Conservation (phyloP, 306 rosid species). For the Cucurbita maxima region DNA sequence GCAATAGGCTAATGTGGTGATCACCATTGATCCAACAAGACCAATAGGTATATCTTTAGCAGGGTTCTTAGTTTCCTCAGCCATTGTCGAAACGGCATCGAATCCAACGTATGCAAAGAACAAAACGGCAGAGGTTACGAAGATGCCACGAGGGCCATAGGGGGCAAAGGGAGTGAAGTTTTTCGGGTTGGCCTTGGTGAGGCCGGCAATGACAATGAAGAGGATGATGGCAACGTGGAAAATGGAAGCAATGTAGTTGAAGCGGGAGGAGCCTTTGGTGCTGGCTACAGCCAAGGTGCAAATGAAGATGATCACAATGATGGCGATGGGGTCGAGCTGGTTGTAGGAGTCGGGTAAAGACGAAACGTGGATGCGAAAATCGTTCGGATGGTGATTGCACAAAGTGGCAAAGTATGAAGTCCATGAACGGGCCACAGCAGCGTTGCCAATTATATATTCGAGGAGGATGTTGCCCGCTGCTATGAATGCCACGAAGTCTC, state of each 20-base stretch:
- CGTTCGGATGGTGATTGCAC: constrained; percentile 29
- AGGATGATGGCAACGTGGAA: constrained; percentile 35
- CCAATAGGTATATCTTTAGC: constrained; percentile 71
- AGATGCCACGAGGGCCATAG: constrained; percentile 30
- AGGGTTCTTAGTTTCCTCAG: constrained; percentile 77
- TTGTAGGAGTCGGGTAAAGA: constrained; percentile 10
- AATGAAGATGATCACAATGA: constrained; percentile 24
- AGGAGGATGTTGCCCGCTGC: no score
- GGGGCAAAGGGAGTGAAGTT: constrained; percentile 35
- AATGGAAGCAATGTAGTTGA: constrained; percentile 61
- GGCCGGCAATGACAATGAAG: constrained; percentile 67
- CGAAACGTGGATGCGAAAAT: constrained; percentile 37
- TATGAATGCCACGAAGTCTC: no score
- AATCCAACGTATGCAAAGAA: constrained; percentile 82
- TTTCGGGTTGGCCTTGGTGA: constrained; percentile 33
- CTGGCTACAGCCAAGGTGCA: constrained; percentile 45
- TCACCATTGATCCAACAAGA: constrained; percentile 58
- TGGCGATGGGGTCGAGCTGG: constrained; percentile 59
- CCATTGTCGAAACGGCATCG: constrained; percentile 75
- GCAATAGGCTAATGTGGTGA: constrained; percentile 35
- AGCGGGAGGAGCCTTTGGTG: constrained; percentile 70
- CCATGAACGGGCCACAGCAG: no score
- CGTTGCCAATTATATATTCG: no score
- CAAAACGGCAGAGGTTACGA: constrained; percentile 53
- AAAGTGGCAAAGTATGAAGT: constrained; percentile 64